Percentiles rank a stretch among this genome's conserved stretches.
phyloP scores from a whole-genome alignment of 441 rosid species.

The Populus tomentosa region DNA sequence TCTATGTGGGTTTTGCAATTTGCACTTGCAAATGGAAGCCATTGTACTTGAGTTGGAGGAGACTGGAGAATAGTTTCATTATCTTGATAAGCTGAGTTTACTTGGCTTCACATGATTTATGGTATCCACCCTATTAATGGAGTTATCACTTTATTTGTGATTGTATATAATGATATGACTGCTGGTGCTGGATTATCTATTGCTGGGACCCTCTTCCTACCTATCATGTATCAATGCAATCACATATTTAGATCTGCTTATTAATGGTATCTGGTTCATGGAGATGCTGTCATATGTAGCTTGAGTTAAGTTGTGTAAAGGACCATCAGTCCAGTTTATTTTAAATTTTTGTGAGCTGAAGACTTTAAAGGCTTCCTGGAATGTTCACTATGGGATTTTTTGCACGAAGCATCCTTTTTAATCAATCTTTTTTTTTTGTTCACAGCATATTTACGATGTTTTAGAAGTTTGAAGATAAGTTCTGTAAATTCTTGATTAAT shows the following conservation, averaged over 20 bases:
- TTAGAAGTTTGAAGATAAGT: not conserved
- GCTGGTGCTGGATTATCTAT: not conserved
- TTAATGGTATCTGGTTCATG: not conserved
- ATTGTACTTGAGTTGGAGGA: not conserved
- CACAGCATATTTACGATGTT: not conserved
- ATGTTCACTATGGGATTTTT: not conserved
- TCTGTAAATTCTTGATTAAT: not conserved
- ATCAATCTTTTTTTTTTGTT: not conserved
- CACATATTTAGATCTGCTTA: not conserved
- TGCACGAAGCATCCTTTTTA: not conserved
- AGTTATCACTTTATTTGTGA: not conserved
- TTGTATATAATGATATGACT: not conserved
- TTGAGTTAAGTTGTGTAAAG: not conserved
- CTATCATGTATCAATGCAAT: not conserved
- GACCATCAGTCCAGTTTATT: not conserved
- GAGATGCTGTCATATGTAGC: not conserved
- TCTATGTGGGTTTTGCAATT: not conserved
- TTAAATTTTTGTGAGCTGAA: not conserved
- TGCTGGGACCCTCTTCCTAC: not conserved
- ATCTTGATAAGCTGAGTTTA: slow-evolving; percentile 6
- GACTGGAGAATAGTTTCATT: not conserved
- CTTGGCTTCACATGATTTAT: not conserved
- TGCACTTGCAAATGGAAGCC: not conserved
- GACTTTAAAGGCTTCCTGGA: not conserved
- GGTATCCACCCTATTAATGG: slow-evolving; percentile 3